Percentiles rank a stretch among this genome's conserved stretches.
Conservation (phyloP, 768 basidiomycete species). For the Pulveroboletus sp. region DNA sequence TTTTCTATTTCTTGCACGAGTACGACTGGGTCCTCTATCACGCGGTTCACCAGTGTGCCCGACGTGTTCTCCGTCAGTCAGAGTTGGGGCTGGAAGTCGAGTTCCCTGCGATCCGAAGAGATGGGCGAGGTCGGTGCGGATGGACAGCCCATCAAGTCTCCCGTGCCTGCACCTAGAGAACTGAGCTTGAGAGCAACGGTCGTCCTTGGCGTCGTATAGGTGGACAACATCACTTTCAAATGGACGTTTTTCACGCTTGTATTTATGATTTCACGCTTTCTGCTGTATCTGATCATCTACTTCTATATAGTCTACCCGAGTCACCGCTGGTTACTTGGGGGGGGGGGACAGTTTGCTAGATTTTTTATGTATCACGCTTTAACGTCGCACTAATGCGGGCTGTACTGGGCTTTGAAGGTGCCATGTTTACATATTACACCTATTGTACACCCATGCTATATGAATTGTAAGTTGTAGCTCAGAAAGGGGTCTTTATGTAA, state of each 20-base stretch:
- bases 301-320: not conserved
- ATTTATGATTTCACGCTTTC: not conserved
- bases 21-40: slow-evolving; percentile 77
- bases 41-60: slow-evolving; percentile 81
- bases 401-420: too few relatives aligned
- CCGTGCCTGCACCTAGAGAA: slow-evolving; percentile 35
- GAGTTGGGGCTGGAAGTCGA: slow-evolving; percentile 92
- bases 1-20: slow-evolving; percentile 83
- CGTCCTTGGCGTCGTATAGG: slow-evolving; percentile 69
- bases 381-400: too few relatives aligned
- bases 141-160: slow-evolving; percentile 29
- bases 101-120: slow-evolving; percentile 50
- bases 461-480: too few relatives aligned
- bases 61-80: slow-evolving; percentile 83
- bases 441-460: too few relatives aligned
- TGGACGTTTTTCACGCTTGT: slow-evolving; percentile 3
- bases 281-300: not conserved
- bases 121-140: slow-evolving; percentile 40
- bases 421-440: too few relatives aligned
- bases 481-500: not conserved
- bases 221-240: too few relatives aligned
- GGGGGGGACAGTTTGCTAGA: too few relatives aligned
- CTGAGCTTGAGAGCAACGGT: slow-evolving; percentile 78
- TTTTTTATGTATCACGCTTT: not conserved
- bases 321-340: not conserved